phyloP scores from a whole-genome alignment of 306 rosid species.

The Rosa multiflora region DNA sequence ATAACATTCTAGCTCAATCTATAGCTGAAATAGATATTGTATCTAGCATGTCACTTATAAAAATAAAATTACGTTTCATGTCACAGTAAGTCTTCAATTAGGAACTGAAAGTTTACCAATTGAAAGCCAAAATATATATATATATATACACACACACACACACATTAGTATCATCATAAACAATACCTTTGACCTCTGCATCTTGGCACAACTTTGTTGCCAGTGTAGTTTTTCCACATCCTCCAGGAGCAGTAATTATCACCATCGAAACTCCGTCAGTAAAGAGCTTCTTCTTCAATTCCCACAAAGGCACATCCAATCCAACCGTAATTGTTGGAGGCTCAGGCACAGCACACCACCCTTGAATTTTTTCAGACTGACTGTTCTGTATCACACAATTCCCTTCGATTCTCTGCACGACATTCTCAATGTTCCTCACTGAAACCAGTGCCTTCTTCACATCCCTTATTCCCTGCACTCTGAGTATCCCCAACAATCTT shows the following conservation, averaged over 20 bases:
- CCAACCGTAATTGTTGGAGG: constrained; percentile 43
- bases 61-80: no score
- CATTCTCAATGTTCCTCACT: background rate
- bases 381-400: constrained; percentile 3
- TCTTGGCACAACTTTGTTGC: constrained; percentile 47
- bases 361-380: constrained; percentile 2
- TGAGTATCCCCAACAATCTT: background rate
- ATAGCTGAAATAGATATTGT: no score
- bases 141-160: no score
- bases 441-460: background rate
- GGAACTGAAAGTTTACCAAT: no score
- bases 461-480: background rate
- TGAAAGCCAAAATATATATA: no score
- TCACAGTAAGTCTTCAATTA: no score
- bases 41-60: no score
- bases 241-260: constrained; percentile 49
- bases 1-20: no score
- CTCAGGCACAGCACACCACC: constrained; percentile 32
- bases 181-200: background rate
- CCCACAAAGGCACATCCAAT: constrained; percentile 44
- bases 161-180: no score
- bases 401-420: background rate
- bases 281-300: constrained; percentile 46
- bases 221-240: background rate
- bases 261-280: constrained; percentile 23